Evolutionary conservation across 805 yeast genomes (phyloP).

Genomic region (Torulaspora microellipsoides): DNA sequence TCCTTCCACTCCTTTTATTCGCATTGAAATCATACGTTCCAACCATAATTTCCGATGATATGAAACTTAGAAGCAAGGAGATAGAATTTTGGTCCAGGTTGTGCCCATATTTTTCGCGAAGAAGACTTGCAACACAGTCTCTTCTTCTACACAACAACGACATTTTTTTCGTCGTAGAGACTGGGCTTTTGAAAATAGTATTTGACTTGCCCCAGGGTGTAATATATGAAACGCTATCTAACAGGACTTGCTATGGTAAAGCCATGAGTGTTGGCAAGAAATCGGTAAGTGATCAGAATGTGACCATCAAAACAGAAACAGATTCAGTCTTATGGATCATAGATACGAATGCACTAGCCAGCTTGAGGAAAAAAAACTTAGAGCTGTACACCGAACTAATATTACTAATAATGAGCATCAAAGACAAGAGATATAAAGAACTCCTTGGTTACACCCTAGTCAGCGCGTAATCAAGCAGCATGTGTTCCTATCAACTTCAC

Average conservation of each 20-base stretch:
- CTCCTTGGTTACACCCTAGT: constrained; percentile 73
- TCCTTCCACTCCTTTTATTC: constrained; percentile 27
- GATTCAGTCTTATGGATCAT: constrained; percentile 70
- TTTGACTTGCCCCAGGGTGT: constrained; percentile 43
- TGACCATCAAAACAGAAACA: constrained; percentile 50
- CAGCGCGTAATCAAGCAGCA: constrained; percentile 38
- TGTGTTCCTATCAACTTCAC: too few species aligned
- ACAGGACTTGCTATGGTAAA: constrained; percentile 53
- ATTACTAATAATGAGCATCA: constrained; percentile 54
- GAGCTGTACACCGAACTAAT: constrained; percentile 61
- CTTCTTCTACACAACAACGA: constrained; percentile 34
- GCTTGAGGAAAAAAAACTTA: constrained; percentile 45
- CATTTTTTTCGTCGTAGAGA: constrained; percentile 52
- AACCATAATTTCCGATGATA: constrained; percentile 23
- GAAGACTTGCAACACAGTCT: constrained; percentile 47
- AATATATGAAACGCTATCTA: constrained; percentile 45
- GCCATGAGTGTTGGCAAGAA: constrained; percentile 34
- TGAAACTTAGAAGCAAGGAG: constrained; percentile 34
- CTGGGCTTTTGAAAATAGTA: constrained; percentile 50
- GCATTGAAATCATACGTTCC: constrained; percentile 31
- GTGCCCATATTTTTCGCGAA: constrained; percentile 52
- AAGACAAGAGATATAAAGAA: constrained; percentile 68
- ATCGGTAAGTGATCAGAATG: constrained; percentile 39
- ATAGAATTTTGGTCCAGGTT: constrained; percentile 61
- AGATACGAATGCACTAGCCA: constrained; percentile 41